Percentiles rank a stretch among this genome's conserved stretches.
These are phyloP conservation scores for Begonia peltatifolia DNA, from an alignment of 306 rosid species.

Conservation along the genomic window DNA sequence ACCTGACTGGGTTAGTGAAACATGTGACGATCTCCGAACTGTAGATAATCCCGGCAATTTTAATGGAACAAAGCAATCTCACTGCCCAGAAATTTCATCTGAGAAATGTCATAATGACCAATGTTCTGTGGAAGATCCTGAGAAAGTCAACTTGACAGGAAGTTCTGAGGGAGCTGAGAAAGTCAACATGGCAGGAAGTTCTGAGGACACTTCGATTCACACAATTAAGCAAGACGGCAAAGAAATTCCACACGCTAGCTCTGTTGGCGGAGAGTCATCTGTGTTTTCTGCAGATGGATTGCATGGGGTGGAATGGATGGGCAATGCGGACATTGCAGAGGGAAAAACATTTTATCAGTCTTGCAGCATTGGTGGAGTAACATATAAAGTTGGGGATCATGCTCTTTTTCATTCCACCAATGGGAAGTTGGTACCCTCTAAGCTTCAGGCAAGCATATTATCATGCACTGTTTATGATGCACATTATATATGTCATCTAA, in stretches of 20 bases:
- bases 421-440: conserved; percentile 57
- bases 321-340: conserved; percentile 27
- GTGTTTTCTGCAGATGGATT: conserved; percentile 30
- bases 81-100: conserved; percentile 20
- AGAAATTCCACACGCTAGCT: conserved; percentile 26
- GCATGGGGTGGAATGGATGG: conserved; percentile 65
- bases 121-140: conserved; percentile 10
- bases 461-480: conserved; percentile 9
- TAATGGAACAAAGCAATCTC: conserved; percentile 21
- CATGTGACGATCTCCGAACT: conserved; percentile 24
- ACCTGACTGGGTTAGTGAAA: conserved; percentile 15
- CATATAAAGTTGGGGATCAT: conserved; percentile 52
- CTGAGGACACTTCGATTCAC: conserved; percentile 15
- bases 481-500: conserved; percentile 1
- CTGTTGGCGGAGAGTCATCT: conserved; percentile 24
- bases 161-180: conserved; percentile 11
- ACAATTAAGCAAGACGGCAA: conserved; percentile 29
- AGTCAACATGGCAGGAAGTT: conserved; percentile 25
- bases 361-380: conserved; percentile 54
- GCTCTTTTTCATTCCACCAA: conserved; percentile 44
- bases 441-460: conserved; percentile 65
- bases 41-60: conserved; percentile 20
- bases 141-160: conserved; percentile 28
- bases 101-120: conserved; percentile 19
- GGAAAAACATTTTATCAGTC: conserved; percentile 45